Conservation (phyloP, 306 rosid genomes). For the Coriaria nepalensis region DNA sequence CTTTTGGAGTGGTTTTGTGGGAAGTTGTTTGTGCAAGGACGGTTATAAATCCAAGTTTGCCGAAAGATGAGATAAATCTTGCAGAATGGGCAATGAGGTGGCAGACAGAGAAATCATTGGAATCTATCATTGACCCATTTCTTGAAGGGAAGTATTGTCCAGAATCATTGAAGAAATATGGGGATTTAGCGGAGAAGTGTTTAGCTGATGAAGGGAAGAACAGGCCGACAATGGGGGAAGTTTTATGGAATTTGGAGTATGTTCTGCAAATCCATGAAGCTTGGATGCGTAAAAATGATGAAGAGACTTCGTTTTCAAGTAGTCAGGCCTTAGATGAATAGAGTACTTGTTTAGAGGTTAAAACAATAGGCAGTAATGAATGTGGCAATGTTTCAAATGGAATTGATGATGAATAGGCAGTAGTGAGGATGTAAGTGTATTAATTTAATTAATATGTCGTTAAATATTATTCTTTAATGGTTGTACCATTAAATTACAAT, state of each 20-base stretch:
- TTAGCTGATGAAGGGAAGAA: constrained; percentile 82
- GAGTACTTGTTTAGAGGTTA: no score
- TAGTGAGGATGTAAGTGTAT: no score
- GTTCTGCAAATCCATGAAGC: constrained; percentile 83
- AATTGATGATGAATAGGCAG: no score
- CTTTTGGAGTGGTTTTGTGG: constrained; percentile 80
- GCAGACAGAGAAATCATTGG: constrained; percentile 59
- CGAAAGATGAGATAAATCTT: constrained; percentile 84
- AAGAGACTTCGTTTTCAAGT: constrained; percentile 38
- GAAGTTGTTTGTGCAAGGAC: constrained; percentile 90
- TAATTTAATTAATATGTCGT: no score
- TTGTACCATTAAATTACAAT: no score
- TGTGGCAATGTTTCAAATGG: no score
- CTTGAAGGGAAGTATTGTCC: constrained; percentile 48
- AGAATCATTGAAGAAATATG: constrained; percentile 58
- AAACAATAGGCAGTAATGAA: no score
- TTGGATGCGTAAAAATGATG: constrained; percentile 37
- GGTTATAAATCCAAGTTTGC: constrained; percentile 82
- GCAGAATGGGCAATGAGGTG: constrained; percentile 98
- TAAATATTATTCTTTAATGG: no score
- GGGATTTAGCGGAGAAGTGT: constrained; percentile 87
- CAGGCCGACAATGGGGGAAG: constrained; percentile 93
- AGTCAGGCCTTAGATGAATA: no score
- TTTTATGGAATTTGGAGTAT: constrained; percentile 86
- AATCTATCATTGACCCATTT: constrained; percentile 44